phyloP scores from a whole-genome alignment of 495 filamentous ascomycete species.

The Hypoxylon lienhwacheense region DNA sequence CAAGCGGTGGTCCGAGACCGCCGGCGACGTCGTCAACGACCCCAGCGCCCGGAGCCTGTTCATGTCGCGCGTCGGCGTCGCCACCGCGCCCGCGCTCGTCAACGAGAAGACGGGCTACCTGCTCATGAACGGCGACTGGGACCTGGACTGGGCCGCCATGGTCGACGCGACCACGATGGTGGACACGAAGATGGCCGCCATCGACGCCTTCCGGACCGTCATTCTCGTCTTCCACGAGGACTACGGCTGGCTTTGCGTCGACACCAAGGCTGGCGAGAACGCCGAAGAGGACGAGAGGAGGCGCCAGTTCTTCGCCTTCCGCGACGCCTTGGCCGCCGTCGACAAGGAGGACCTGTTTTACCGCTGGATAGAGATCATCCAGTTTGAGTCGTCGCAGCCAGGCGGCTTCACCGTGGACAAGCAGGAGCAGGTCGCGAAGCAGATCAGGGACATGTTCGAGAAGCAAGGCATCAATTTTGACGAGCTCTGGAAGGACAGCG shows the following conservation, averaged over 20 bases:
- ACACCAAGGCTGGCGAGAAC: constrained; percentile 54
- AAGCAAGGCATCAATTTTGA: constrained; percentile 74
- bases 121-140: constrained; percentile 77
- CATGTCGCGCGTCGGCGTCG: constrained; percentile 45
- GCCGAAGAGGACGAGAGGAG: constrained; percentile 56
- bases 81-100: constrained; percentile 63
- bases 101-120: constrained; percentile 74
- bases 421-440: constrained; percentile 65
- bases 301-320: constrained; percentile 68
- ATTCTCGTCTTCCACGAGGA: constrained; percentile 66
- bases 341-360: constrained; percentile 86
- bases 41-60: constrained; percentile 37
- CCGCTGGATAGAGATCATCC: constrained; percentile 81
- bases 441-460: constrained; percentile 67
- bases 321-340: constrained; percentile 66
- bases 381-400: constrained; percentile 73
- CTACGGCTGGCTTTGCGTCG: constrained; percentile 66
- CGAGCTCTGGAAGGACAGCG: constrained; percentile 69
- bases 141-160: constrained; percentile 79
- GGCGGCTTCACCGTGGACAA: constrained; percentile 72
- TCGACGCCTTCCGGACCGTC: constrained; percentile 63
- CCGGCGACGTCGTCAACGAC: constrained; percentile 47
- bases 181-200: constrained; percentile 56
- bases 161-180: constrained; percentile 65
- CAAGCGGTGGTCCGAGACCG: constrained; percentile 58